Evolutionary conservation across 2,329 filamentous ascomycete species (phyloP).

Genomic region (Microsporum audouinii): DNA sequence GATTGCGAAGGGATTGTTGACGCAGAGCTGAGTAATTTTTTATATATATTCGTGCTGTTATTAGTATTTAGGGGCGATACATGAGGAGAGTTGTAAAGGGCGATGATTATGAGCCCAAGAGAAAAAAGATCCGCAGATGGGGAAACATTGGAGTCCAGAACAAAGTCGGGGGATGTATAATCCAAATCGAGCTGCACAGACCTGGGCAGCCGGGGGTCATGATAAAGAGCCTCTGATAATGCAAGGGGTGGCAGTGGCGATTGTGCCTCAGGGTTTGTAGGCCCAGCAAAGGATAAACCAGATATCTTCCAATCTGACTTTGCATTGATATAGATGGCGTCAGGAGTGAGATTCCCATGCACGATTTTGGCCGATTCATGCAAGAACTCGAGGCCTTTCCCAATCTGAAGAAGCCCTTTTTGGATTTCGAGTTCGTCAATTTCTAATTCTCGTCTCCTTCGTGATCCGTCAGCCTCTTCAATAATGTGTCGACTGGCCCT

Average conservation of each 20-base stretch:
- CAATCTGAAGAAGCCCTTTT: conserved; percentile 85
- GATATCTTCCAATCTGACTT: conserved; percentile 99
- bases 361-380: conserved; percentile 91
- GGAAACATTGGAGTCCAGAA: conserved; percentile 79
- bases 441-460: conserved; percentile 68
- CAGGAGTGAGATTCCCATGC: conserved; percentile 87
- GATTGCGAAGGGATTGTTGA: conserved; percentile 63
- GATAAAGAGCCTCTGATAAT: conserved; percentile 70
- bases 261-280: conserved; percentile 62
- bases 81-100: conserved; percentile 92
- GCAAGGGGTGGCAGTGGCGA: conserved; percentile 70
- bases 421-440: conserved; percentile 97
- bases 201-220: conserved; percentile 70
- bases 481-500: conserved; percentile 68
- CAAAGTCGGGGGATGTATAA: conserved; percentile 88
- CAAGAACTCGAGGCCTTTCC: conserved; percentile 86
- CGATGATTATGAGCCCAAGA: conserved; percentile 73
- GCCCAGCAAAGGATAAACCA: conserved; percentile 79
- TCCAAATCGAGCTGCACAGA: conserved; percentile 83
- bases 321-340: conserved; percentile 84
- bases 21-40: conserved; percentile 66
- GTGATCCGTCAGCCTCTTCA: conserved; percentile 63
- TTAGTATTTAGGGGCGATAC: conserved; percentile 73
- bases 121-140: conserved; percentile 86
- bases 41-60: conserved; percentile 71